Evolutionary conservation across 2,329 filamentous ascomycete species (phyloP).

Genomic region (Epichloe baconii): DNA sequence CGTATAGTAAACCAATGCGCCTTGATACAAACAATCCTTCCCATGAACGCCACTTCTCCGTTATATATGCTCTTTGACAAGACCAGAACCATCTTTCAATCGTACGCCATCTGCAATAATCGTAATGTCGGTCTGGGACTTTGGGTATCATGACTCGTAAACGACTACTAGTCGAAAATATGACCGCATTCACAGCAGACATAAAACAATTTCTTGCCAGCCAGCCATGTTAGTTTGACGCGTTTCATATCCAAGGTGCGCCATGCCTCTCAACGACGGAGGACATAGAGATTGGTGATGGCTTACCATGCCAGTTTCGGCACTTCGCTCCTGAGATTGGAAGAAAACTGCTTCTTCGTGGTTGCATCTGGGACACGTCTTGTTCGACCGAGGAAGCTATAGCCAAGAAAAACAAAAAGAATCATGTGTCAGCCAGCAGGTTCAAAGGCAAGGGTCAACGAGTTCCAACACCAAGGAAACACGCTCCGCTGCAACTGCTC

Average conservation of each 20-base stretch:
- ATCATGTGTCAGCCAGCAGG: slow-evolving; percentile 29
- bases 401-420: slow-evolving; percentile 18
- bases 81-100: background rate
- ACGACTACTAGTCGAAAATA: slow-evolving; percentile 50
- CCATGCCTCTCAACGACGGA: background rate
- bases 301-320: slow-evolving; percentile 94
- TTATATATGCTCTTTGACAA: background rate
- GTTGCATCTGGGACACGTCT: slow-evolving; percentile 71
- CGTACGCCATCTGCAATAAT: background rate
- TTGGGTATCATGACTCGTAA: slow-evolving; percentile 4
- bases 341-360: slow-evolving; percentile 94
- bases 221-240: slow-evolving; percentile 6
- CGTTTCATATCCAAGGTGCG: background rate
- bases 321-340: slow-evolving; percentile 93
- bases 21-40: background rate
- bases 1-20: background rate
- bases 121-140: background rate
- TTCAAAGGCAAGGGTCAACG: slow-evolving; percentile 14
- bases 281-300: background rate
- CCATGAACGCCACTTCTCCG: background rate
- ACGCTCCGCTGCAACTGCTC: slow-evolving; percentile 7
- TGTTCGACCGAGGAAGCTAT: slow-evolving; percentile 84
- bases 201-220: slow-evolving; percentile 70
- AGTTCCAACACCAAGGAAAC: slow-evolving; percentile 14
- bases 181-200: slow-evolving; percentile 91